Evolutionary conservation across 768 basidiomycete genomes (phyloP), one percentile per base, ranked within the genome.

Genomic region (Trametes maxima): DNA sequence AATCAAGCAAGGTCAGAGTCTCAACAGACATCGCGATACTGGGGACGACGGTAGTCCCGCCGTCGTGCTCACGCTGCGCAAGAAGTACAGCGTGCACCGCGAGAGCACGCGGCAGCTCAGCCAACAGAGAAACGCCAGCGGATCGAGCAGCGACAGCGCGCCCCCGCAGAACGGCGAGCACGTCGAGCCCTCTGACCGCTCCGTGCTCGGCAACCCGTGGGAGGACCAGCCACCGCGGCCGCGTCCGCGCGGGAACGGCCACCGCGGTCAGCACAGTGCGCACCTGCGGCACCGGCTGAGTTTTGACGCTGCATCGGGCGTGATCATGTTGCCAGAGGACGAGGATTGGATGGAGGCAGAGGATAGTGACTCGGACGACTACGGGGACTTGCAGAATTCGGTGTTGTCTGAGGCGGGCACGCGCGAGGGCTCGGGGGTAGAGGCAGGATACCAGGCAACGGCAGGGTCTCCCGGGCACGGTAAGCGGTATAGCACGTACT

Each of bases 221-320:
- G 78, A 91, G 59, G 70, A 78, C 1, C 77, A 73, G 37, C 70
- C 77, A 33, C 68, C 45, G 1, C 45, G 67, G 50, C 63, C 74
- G 11, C 68, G 73, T n/a, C 70, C 60, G 16, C 67, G 68, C 1
- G 59, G 72, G 5, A 72, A 67, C 16, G 14, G 12, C 13, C 62
- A 62, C 62, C 19, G 58, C 37, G 45, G 51, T 24, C 28, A 35
- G 39, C 28, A 56, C 57, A 62, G 63, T 47, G 33, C 43, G 42
- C 59, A 22, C 16, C 66, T 85, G 47, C 75, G 74, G 54, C 88
- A 90, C 68, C 82, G 90, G 17, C 73, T 93, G 55, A 94, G 91
- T 74, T 95, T 88, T 64, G 93, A 95, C 69, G 87, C 86, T 51
- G 92, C 86, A 5, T 90, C 90, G 2, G 94, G 94, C 0, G 91